Conservation (phyloP, 495 filamentous ascomycete species). For the Trypethelium eluteriae region DNA sequence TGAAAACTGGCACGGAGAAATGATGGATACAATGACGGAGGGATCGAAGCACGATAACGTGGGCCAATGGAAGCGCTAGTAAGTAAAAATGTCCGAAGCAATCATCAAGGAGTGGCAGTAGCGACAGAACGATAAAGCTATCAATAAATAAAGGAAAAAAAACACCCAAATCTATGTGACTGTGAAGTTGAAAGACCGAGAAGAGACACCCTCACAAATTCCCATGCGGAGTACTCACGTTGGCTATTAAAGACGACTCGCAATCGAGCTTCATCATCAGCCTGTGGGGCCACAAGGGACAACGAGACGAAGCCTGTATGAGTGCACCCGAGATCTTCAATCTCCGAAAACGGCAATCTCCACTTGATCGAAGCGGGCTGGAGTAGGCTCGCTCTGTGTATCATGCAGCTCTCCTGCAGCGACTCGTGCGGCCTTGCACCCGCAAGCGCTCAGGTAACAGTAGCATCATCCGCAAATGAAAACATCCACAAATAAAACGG, state of each 20-base stretch:
- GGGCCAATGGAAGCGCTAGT: not conserved
- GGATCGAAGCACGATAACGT: not conserved
- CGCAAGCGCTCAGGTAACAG: not conserved
- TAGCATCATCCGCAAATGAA: not conserved
- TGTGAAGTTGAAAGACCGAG: not conserved
- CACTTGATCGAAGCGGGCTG: not conserved
- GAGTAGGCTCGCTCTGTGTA: not conserved
- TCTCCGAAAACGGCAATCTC: slow-evolving; percentile 4
- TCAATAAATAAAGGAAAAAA: not conserved
- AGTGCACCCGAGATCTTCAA: not conserved
- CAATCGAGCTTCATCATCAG: slow-evolving; percentile 1
- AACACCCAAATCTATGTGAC: not conserved
- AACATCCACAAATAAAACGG: not conserved
- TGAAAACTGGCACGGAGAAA: not conserved
- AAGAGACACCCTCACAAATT: not conserved
- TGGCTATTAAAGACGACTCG: not conserved
- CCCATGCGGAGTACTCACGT: not conserved
- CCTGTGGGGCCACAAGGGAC: not conserved
- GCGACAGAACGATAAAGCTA: not conserved
- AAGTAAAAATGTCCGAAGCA: not conserved
- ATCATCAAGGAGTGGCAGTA: not conserved
- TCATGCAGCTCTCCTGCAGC: slow-evolving; percentile 3
- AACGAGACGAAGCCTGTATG: slow-evolving; percentile 8
- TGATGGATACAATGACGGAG: not conserved
- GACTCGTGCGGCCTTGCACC: slow-evolving; percentile 1